Percentiles rank a stretch among this genome's conserved stretches.
phyloP scores from a whole-genome alignment of 352 stramenopile species.

The Pythium grandisporangium region DNA sequence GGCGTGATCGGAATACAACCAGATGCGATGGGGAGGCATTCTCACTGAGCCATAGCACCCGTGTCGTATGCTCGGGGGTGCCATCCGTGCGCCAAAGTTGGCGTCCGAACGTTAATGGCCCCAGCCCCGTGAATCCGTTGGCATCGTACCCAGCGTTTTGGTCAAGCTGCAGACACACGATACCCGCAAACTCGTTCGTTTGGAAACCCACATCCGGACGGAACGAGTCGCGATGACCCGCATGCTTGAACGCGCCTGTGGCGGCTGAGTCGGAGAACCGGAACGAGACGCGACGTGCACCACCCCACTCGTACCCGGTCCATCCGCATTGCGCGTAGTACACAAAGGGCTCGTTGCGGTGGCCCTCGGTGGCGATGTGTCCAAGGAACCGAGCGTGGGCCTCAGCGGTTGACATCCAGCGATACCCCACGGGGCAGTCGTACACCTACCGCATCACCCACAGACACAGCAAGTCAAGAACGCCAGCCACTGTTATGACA shows the following conservation, averaged over 20 bases:
- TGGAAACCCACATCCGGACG: slow-evolving; percentile 17
- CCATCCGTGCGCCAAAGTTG: slow-evolving; percentile 86
- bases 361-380: slow-evolving; percentile 11
- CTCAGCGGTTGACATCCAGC: slow-evolving; percentile 81
- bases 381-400: slow-evolving; percentile 32
- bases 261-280: slow-evolving; percentile 60
- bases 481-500: background rate
- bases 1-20: slow-evolving; percentile 17
- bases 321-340: slow-evolving; percentile 75
- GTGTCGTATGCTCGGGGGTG: slow-evolving; percentile 41
- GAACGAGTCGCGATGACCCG: slow-evolving; percentile 31
- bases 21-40: slow-evolving; percentile 27
- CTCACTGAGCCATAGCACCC: slow-evolving; percentile 34
- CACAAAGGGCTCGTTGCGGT: slow-evolving; percentile 30
- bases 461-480: background rate
- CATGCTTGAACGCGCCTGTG: slow-evolving; percentile 61
- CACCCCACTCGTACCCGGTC: slow-evolving; percentile 45
- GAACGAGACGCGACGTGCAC: slow-evolving; percentile 37
- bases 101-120: too few species aligned
- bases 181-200: slow-evolving; percentile 17
- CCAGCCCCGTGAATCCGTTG: slow-evolving; percentile 4
- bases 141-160: background rate
- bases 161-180: slow-evolving; percentile 8
- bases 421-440: slow-evolving; percentile 77
- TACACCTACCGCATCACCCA: slow-evolving; percentile 64